Evolutionary conservation across 2,329 filamentous ascomycete species (phyloP).

Genomic region (Fusarium cyanostomum): DNA sequence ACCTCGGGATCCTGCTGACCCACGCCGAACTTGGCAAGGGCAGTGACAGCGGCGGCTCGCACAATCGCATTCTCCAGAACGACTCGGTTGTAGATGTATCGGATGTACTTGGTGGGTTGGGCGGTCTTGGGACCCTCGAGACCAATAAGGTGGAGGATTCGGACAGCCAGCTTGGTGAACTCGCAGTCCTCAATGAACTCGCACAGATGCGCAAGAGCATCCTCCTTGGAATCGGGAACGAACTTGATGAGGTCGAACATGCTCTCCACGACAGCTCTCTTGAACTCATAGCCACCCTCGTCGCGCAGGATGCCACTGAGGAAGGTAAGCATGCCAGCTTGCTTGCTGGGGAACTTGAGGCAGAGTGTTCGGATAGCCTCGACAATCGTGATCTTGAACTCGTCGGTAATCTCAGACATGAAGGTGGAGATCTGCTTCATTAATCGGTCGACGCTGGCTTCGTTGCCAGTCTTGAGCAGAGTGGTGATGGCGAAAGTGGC

Average conservation of each 20-base stretch:
- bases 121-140: slow-evolving; percentile 94
- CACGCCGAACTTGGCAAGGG: slow-evolving; percentile 95
- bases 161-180: slow-evolving; percentile 96
- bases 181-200: slow-evolving; percentile 99
- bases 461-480: slow-evolving; percentile 96
- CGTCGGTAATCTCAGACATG: slow-evolving; percentile 99
- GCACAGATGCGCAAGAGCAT: slow-evolving; percentile 91
- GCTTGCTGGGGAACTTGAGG: slow-evolving; percentile 97
- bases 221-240: slow-evolving; percentile 84
- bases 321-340: slow-evolving; percentile 97
- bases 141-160: slow-evolving; percentile 92
- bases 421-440: slow-evolving; percentile 99
- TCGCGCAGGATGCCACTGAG: slow-evolving; percentile 95
- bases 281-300: slow-evolving; percentile 98
- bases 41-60: slow-evolving; percentile 92
- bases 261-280: slow-evolving; percentile 96
- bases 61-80: slow-evolving; percentile 98
- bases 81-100: slow-evolving; percentile 99
- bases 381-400: slow-evolving; percentile 99
- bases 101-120: slow-evolving; percentile 97
- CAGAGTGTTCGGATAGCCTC: slow-evolving; percentile 97
- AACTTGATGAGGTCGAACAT: slow-evolving; percentile 99
- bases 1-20: slow-evolving; percentile 96
- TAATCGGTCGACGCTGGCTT: slow-evolving; percentile 92
- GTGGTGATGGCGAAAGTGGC: slow-evolving; percentile 99